A percentile compares a stretch with the other conserved stretches of the same genome.
Evolutionary conservation across 352 stramenopile species (phyloP).

Genomic region (Stephanocyclus meneghinianus): DNA sequence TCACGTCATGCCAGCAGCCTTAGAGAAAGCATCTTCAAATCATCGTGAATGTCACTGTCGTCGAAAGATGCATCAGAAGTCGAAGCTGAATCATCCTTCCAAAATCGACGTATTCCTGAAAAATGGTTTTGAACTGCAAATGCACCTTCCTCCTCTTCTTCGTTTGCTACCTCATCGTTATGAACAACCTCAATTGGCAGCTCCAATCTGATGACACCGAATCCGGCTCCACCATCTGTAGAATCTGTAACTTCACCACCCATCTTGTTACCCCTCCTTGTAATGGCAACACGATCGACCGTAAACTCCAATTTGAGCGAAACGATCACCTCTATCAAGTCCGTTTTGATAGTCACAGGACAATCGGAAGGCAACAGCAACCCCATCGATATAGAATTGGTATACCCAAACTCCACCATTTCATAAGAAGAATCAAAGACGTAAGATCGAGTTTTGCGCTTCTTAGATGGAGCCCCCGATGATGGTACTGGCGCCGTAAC

Average conservation of each 20-base stretch:
- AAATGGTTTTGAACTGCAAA: constrained; percentile 10
- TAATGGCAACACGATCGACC: constrained; percentile 39
- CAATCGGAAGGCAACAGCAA: constrained; percentile 67
- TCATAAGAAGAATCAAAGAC: constrained; percentile 76
- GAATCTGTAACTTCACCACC: constrained; percentile 5
- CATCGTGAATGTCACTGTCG: constrained; percentile 51
- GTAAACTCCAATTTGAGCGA: constrained; percentile 72
- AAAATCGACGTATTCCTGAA: constrained; percentile 34
- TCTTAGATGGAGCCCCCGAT: constrained; percentile 13
- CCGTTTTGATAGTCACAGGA: constrained; percentile 66
- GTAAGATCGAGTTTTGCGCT: constrained; percentile 59
- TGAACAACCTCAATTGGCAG: constrained; percentile 68
- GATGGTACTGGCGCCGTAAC: constrained; percentile 28
- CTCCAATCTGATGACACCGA: constrained; percentile 60
- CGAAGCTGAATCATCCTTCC: constrained; percentile 15
- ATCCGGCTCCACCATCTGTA: constrained; percentile 20
- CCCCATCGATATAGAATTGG: constrained; percentile 63
- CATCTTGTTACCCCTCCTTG: constrained; percentile 14
- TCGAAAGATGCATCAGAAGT: constrained; percentile 39
- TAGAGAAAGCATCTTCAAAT: constrained; percentile 70
- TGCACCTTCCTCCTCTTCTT: constrained; percentile 24
- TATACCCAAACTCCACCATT: constrained; percentile 67
- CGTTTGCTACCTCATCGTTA: constrained; percentile 46
- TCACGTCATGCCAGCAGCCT: constrained; percentile 35
- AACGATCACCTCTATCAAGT: constrained; percentile 69